Conservation (phyloP, 306 rosid species). For the Pterocarpus santalinus region DNA sequence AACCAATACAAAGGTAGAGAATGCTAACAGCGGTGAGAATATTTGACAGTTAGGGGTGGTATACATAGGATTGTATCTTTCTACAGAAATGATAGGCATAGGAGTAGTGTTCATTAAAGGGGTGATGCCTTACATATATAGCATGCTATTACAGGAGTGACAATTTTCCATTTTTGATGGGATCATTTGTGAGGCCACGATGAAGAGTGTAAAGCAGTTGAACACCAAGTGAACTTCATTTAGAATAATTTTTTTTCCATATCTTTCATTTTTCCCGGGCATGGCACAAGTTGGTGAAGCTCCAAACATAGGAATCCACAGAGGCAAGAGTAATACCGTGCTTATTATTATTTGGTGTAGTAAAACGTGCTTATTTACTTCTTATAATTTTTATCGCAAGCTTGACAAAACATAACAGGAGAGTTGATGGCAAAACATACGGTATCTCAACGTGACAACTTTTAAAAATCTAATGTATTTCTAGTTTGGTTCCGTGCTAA, state of each 20-base stretch:
- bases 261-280: not conserved
- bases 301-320: no score
- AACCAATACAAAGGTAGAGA: slow-evolving; percentile 41
- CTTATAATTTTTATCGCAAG: not conserved
- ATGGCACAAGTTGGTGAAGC: not conserved
- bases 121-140: not conserved
- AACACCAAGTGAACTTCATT: not conserved
- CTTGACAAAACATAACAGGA: not conserved
- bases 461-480: no score
- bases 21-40: slow-evolving; percentile 34
- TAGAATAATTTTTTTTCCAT: not conserved
- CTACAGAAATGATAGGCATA: slow-evolving; percentile 24
- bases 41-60: slow-evolving; percentile 33
- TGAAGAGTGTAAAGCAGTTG: slow-evolving; percentile 1
- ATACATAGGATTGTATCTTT: slow-evolving; percentile 43
- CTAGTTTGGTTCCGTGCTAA: no score
- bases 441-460: no score
- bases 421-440: no score
- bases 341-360: no score
- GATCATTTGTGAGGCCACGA: not conserved
- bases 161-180: not conserved
- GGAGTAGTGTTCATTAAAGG: slow-evolving; percentile 10
- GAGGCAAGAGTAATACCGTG: not conserved
- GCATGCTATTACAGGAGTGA: not conserved
- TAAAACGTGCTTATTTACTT: not conserved